These are phyloP conservation scores for Epicoccum sorghinum DNA, from an alignment of 2,329 filamentous ascomycete genomes.

Conservation along the genomic window DNA sequence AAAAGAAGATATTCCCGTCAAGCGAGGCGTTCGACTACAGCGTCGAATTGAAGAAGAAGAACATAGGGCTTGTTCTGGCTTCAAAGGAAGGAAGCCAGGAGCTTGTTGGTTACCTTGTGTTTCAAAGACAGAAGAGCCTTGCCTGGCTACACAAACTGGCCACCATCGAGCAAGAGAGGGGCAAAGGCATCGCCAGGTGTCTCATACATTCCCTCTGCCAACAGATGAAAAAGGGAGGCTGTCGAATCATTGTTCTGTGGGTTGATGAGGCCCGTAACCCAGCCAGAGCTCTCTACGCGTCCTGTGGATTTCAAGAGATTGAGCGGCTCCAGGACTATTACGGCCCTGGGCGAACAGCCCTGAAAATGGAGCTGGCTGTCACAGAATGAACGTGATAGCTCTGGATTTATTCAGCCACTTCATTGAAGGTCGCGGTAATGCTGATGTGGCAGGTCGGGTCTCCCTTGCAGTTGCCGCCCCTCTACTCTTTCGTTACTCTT, in stretches of 20 bases:
- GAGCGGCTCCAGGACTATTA: constrained; percentile 59
- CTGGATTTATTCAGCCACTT: background rate
- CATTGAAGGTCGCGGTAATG: constrained; percentile 23
- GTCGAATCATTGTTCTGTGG: constrained; percentile 58
- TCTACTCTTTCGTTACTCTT: constrained; percentile 19
- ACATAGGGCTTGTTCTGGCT: constrained; percentile 52
- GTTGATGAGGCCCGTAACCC: constrained; percentile 56
- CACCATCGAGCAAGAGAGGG: constrained; percentile 54
- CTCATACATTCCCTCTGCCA: constrained; percentile 53
- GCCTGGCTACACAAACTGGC: constrained; percentile 61
- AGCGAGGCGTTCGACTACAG: constrained; percentile 59
- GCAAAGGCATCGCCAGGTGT: constrained; percentile 54
- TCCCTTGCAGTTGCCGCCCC: constrained; percentile 41
- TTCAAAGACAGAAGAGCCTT: constrained; percentile 34
- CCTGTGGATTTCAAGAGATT: constrained; percentile 54
- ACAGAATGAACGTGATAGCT: constrained; percentile 18
- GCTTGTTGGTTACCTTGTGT: constrained; percentile 52
- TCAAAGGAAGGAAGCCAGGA: constrained; percentile 24
- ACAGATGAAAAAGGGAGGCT: constrained; percentile 54
- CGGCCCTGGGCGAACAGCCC: constrained; percentile 54
- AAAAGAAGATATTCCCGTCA: constrained; percentile 58
- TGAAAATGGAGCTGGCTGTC: constrained; percentile 38
- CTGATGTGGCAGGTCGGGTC: constrained; percentile 28
- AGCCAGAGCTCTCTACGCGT: constrained; percentile 54
- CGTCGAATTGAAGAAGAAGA: constrained; percentile 56